A percentile compares a stretch with the other conserved stretches of the same genome.
These are phyloP conservation scores for Eutrema heterophyllum DNA, from an alignment of 345 rosid genomes.

Conservation along the genomic window DNA sequence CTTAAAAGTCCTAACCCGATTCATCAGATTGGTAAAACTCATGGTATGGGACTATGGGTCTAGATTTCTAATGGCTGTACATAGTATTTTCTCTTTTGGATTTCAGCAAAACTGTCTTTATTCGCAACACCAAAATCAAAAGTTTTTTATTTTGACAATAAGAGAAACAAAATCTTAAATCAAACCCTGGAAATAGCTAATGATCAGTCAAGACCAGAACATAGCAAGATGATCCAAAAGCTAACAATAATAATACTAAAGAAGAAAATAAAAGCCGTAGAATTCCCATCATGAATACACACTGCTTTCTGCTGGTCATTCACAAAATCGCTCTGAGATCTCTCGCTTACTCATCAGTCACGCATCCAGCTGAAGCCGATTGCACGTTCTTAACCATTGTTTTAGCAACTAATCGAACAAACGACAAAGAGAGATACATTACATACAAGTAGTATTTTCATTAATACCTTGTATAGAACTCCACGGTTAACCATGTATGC, in stretches of 20 bases:
- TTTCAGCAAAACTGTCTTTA: neutral
- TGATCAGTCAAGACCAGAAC: neutral
- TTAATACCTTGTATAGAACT: slow-evolving; percentile 66
- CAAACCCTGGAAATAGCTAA: too few species aligned
- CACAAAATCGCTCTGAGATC: slow-evolving; percentile 24
- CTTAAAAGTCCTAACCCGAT: too few species aligned
- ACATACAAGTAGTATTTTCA: neutral
- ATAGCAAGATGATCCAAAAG: neutral
- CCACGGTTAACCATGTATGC: slow-evolving; percentile 66
- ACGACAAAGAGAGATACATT: neutral
- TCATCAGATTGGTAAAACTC: too few species aligned
- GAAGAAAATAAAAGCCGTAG: slow-evolving; percentile 43
- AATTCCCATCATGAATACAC: slow-evolving; percentile 39
- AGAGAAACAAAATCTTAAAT: neutral
- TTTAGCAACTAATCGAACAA: slow-evolving; percentile 14
- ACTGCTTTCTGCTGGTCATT: slow-evolving; percentile 56
- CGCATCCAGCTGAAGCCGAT: slow-evolving; percentile 84
- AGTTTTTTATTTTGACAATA: neutral
- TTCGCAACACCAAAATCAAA: neutral
- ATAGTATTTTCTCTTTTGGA: too few species aligned
- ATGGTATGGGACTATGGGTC: too few species aligned
- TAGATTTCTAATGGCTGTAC: too few species aligned
- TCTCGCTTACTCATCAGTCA: slow-evolving; percentile 65
- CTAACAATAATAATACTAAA: slow-evolving; percentile 38
- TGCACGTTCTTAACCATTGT: slow-evolving; percentile 54